Percentiles rank a stretch among this genome's conserved stretches.
Evolutionary conservation across 2,329 filamentous ascomycete genomes (phyloP).

Genomic region (Blastomyces parvus): DNA sequence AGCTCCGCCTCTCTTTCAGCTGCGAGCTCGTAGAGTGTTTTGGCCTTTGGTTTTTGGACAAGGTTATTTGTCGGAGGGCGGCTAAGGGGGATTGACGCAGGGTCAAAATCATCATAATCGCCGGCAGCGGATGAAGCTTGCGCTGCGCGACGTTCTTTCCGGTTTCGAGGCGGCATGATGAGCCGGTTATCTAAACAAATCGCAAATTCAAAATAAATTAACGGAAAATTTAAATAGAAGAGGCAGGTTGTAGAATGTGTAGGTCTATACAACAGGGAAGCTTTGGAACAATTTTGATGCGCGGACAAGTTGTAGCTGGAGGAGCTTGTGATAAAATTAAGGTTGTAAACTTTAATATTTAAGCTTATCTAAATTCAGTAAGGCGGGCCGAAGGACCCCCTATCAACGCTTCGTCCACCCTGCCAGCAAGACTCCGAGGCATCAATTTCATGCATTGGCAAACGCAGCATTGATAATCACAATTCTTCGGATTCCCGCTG

Average conservation of each 20-base stretch:
- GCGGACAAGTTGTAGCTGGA: neutral
- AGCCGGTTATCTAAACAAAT: neutral
- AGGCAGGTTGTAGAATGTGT: neutral
- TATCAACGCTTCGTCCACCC: neutral
- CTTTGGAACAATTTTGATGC: neutral
- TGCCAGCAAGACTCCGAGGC: neutral
- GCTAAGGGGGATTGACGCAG: conserved; percentile 28
- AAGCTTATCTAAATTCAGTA: conserved; percentile 1
- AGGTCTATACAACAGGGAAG: no score
- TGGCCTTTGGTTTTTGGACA: conserved; percentile 20
- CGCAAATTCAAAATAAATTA: neutral
- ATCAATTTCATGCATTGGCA: neutral
- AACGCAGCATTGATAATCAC: neutral
- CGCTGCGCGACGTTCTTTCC: conserved; percentile 33
- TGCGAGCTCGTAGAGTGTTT: conserved; percentile 38
- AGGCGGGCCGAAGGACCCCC: neutral
- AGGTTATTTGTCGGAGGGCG: conserved; percentile 17
- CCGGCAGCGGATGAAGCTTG: conserved; percentile 16
- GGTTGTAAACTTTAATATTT: neutral
- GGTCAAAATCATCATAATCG: conserved; percentile 10
- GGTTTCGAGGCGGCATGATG: conserved; percentile 21
- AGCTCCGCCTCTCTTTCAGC: conserved; percentile 35
- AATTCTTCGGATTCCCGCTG: neutral
- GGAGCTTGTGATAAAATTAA: neutral
- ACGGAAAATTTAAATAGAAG: neutral